Base-by-base conservation (phyloP, 2,329 filamentous ascomycete species). In the Monosporascus sp. region DNA sequence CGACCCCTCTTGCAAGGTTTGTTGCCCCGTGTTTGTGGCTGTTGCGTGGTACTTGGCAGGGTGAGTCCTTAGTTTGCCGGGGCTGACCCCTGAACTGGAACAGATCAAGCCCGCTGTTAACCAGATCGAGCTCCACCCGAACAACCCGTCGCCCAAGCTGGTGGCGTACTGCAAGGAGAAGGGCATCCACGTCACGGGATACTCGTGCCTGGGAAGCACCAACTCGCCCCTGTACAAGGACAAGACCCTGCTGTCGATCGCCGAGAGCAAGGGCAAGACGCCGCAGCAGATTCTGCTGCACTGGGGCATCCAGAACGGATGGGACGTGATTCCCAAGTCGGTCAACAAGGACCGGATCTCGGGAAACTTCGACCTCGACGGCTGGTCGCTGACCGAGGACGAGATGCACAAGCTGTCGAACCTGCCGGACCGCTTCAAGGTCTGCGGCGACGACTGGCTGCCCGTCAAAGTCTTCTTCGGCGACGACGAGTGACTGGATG, bases 271-370 rank as follows among this genome's bases (percentile, higher is more conserved):
- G 74, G 80, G 80, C 66, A 85, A 85, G 76, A 84, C 85, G 15
- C 77, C 81, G 9, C 86, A 91, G 75, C 88, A 95, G 78, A 82
- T 91, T 50, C 74, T 94, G 63, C 74, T 96, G 58, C 77, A 85
- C 63, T 96, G 90, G 89, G 90, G 89, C 59, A 74, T 95, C 52
- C 83, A 88, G 69, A 85, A 91, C 67, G 89, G 87, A 55, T 90
- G 86, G 77, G 88, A 84, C 60, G 89, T 96, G 50, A 91, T 96
- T 64, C 90, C 90, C 64, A 96, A 96, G 80, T 88, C 82, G 50
- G 87, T 92, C 54, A 91, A 82, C 60, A 80, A 84, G 60, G 77
- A 77, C 51, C 82, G 90, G 43, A 91, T 96, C 65, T 78, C 88
- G 72, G 81, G 76, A 58, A 95, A 96, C 78, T 89, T 85, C 62